phyloP scores from a whole-genome alignment of 2,329 filamentous ascomycete species.

The Fusarium lateritium region DNA sequence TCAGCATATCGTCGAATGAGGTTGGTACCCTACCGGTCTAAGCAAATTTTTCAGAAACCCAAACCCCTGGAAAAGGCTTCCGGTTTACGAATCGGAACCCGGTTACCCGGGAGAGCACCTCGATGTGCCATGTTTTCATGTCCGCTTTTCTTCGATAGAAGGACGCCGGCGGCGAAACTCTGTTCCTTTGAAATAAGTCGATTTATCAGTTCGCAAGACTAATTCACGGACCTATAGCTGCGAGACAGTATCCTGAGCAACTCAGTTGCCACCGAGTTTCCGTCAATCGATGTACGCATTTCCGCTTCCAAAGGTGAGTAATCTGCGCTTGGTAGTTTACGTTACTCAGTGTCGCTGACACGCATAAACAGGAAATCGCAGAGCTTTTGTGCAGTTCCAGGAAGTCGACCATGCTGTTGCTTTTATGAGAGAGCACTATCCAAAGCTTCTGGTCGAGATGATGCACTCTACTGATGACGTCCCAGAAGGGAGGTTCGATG shows the following conservation, averaged over 20 bases:
- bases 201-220: constrained; percentile 46
- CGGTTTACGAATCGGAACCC: constrained; percentile 26
- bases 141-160: constrained; percentile 13
- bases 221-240: constrained; percentile 51
- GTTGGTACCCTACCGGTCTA: constrained; percentile 58
- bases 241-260: constrained; percentile 55
- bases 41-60: constrained; percentile 26
- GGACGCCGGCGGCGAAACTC: constrained; percentile 18
- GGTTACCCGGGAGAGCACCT: constrained; percentile 12
- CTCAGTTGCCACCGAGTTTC: constrained; percentile 55
- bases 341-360: constrained; percentile 28
- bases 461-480: constrained; percentile 56
- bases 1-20: constrained; percentile 65
- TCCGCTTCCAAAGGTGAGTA: constrained; percentile 54
- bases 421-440: constrained; percentile 61
- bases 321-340: not conserved
- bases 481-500: constrained; percentile 56
- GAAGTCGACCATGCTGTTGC: constrained; percentile 57
- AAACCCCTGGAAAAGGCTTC: constrained; percentile 11
- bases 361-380: constrained; percentile 54
- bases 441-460: constrained; percentile 57
- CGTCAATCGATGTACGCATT: constrained; percentile 58
- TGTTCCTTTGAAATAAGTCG: constrained; percentile 26
- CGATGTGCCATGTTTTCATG: constrained; percentile 5
- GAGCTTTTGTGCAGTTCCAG: constrained; percentile 61